Evolutionary conservation across 768 basidiomycete species (phyloP), one percentile per base, ranked within the genome.

Genomic region (Clathrus columnatus): DNA sequence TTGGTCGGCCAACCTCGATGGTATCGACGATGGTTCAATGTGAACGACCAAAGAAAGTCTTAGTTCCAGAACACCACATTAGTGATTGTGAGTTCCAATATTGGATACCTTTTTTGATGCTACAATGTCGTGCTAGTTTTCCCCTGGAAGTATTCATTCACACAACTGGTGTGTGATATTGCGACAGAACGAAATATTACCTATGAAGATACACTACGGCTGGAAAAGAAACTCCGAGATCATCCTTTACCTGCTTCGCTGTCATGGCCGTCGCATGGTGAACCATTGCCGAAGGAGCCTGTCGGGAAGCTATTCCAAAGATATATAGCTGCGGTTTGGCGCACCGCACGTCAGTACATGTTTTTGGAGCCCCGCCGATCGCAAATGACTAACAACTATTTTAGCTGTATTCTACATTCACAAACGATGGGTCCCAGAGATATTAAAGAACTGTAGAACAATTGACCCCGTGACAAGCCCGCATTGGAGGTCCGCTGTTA

Each of bases 111-210:
- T 17, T 14, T 24, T 8, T 43, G 18, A 18, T n/a, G 17, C 11
- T 21, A 16, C 18, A 20, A 28, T 26, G 8, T 21, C 26, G 20
- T 30, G 27, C 24, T 30, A 55, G 54, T 55, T 30, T 55, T 48
- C 28, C 54, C 54, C 0, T 55, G 54, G 54, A 55, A 55, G 23
- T 55, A 55, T 20, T 55, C 54, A 14, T 55, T 55, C 30, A 48
- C 54, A 21, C 26, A 29, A 20, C 54, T 55, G 18, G 30, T 55
- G 4, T 47, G 26, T 46, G 29, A 48, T 30, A 26, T 55, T 21
- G 17, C 30, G 18, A 28, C 26, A 27, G 30, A 55, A 47, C 20
- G 11, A 7, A 43, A 41, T 16, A 20, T 27, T 21, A 21, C 54
- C 7, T 55, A 55, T 30, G 23, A 29, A 2, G 54, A 48, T 30